phyloP scores from a whole-genome alignment of 2,329 filamentous ascomycete species.

The Clonostachys sp. region DNA sequence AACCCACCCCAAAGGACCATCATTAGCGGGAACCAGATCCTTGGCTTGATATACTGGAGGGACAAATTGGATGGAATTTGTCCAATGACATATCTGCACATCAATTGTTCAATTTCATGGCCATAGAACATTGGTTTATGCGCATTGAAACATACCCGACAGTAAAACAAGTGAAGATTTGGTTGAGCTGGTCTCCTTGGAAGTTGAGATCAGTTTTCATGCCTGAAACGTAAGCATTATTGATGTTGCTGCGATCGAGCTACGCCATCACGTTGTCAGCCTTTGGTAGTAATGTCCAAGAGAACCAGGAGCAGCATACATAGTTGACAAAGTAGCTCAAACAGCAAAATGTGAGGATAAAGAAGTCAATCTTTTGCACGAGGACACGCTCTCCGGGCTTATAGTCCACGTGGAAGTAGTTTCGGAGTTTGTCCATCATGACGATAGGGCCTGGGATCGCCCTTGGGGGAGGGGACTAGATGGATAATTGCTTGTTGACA shows the following conservation, averaged over 20 bases:
- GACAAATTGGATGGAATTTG: constrained; percentile 59
- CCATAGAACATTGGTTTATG: too few relatives aligned
- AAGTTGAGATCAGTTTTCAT: constrained; percentile 29
- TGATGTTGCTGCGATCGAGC: constrained; percentile 1
- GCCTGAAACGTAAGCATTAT: constrained; percentile 25
- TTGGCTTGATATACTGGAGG: constrained; percentile 54
- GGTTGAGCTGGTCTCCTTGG: constrained; percentile 49
- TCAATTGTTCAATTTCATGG: background rate
- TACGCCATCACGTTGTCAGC: too few relatives aligned
- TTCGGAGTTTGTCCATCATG: background rate
- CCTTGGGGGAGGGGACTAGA: too few relatives aligned
- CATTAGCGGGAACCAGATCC: constrained; percentile 60
- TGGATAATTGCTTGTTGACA: too few relatives aligned
- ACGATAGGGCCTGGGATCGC: too few relatives aligned
- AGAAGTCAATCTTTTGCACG: constrained; percentile 57
- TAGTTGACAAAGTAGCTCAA: constrained; percentile 52
- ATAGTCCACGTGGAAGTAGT: constrained; percentile 25
- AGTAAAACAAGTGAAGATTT: constrained; percentile 47
- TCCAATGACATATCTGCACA: constrained; percentile 39
- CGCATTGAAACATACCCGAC: constrained; percentile 49
- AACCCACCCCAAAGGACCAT: constrained; percentile 60
- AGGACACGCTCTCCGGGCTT: constrained; percentile 35
- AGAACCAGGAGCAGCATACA: constrained; percentile 20
- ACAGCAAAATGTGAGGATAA: constrained; percentile 61
- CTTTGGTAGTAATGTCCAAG: background rate